These are phyloP conservation scores for Chrysoporthe puriensis DNA, from an alignment of 2,329 filamentous ascomycete genomes.

Conservation along the genomic window DNA sequence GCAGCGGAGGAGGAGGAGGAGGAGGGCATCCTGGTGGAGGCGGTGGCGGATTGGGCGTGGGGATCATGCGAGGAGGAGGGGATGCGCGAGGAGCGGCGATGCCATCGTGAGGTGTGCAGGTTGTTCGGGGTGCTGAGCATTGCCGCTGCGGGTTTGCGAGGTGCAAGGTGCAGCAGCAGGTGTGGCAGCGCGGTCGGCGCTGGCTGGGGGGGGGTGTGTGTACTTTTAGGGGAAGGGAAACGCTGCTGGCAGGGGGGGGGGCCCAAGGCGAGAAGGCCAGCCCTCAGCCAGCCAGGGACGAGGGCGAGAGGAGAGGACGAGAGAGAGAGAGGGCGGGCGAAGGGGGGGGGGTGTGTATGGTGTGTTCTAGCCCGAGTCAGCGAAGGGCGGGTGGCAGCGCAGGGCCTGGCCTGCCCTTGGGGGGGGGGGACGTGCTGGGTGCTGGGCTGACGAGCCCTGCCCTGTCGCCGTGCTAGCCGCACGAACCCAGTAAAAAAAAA, in stretches of 20 bases:
- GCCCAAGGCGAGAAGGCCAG: too few species aligned
- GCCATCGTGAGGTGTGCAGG: constrained; percentile 28
- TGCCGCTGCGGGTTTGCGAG: background rate
- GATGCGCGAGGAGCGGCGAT: constrained; percentile 27
- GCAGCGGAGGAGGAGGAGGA: constrained; percentile 41
- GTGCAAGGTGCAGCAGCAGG: background rate
- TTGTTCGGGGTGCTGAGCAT: constrained; percentile 28
- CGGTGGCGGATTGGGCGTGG: constrained; percentile 23
- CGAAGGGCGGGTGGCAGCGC: too few species aligned
- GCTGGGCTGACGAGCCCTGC: background rate
- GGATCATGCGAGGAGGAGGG: constrained; percentile 32
- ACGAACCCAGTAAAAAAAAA: background rate
- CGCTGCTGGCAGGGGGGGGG: too few species aligned
- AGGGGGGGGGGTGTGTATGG: too few species aligned
- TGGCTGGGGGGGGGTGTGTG: background rate
- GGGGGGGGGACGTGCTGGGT: too few species aligned
- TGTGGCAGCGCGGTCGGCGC: background rate
- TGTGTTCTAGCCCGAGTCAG: too few species aligned
- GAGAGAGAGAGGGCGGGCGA: too few species aligned
- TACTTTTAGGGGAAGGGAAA: background rate
- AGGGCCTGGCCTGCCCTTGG: too few species aligned
- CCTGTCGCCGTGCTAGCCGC: background rate
- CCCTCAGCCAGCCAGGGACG: too few species aligned
- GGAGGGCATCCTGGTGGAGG: constrained; percentile 49
- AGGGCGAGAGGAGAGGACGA: too few species aligned